Evolutionary conservation across 345 rosid species (phyloP).

Genomic region (Ricinus communis): DNA sequence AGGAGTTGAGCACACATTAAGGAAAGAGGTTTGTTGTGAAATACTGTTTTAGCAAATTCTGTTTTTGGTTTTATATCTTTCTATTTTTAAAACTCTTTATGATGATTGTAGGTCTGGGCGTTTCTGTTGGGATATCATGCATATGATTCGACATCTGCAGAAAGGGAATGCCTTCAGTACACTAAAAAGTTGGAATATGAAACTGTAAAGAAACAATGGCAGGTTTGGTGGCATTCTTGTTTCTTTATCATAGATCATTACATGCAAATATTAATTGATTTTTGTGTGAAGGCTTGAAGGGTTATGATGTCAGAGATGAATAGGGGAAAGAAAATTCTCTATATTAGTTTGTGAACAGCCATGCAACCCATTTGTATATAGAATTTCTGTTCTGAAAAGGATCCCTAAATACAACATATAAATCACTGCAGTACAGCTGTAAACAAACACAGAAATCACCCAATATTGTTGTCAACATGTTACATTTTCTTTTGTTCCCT

Average conservation of each 20-base stretch:
- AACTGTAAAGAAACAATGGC: slow-evolving; percentile 88
- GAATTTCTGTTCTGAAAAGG: no score
- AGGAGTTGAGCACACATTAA: slow-evolving; percentile 71
- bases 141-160: slow-evolving; percentile 81
- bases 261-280: background rate
- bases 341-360: no score
- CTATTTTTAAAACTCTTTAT: slow-evolving; percentile 18
- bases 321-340: no score
- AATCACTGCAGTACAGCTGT: no score
- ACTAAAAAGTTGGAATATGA: slow-evolving; percentile 67
- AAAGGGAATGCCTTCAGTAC: slow-evolving; percentile 69
- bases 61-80: slow-evolving; percentile 12
- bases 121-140: slow-evolving; percentile 79
- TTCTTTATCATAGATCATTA: background rate
- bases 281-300: background rate
- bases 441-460: no score
- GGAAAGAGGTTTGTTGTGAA: slow-evolving; percentile 66
- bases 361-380: no score
- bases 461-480: no score
- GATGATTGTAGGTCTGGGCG: slow-evolving; percentile 70
- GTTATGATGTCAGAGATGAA: no score
- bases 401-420: no score
- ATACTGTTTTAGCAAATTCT: background rate
- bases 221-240: slow-evolving; percentile 43
- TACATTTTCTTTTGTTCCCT: background rate